Conservation (phyloP, 2,329 filamentous ascomycete genomes). For the Bipolaris bicolor region DNA sequence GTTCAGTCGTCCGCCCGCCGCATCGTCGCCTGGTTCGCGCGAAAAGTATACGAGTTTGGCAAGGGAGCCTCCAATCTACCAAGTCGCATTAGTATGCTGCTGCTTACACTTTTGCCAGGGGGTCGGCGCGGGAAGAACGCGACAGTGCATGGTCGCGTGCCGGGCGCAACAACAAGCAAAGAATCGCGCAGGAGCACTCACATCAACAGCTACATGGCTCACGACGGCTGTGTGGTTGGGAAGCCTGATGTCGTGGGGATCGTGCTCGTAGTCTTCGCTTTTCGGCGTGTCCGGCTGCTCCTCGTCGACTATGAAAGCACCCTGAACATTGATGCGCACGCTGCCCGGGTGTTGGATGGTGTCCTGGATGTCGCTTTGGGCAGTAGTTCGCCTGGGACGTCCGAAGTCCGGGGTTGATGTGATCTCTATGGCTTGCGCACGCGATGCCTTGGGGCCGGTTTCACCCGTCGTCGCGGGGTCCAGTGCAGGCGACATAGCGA, state of each 20-base stretch:
- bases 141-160: constrained; percentile 22
- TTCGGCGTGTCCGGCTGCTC: constrained; percentile 56
- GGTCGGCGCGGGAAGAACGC: background rate
- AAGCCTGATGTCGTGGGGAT: constrained; percentile 92
- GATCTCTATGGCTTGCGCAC: constrained; percentile 25
- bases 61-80: constrained; percentile 89
- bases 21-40: constrained; percentile 77
- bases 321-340: constrained; percentile 94
- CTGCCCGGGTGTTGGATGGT: constrained; percentile 67
- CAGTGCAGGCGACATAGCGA: constrained; percentile 40
- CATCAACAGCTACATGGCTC: constrained; percentile 95
- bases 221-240: constrained; percentile 95
- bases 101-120: background rate
- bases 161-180: constrained; percentile 15
- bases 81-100: constrained; percentile 26
- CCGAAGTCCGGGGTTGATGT: constrained; percentile 24
- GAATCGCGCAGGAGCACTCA: constrained; percentile 56
- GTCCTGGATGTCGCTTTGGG: constrained; percentile 53
- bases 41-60: constrained; percentile 98
- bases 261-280: constrained; percentile 66
- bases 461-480: constrained; percentile 44
- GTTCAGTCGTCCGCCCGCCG: constrained; percentile 87
- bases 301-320: constrained; percentile 94
- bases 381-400: constrained; percentile 38
- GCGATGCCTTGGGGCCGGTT: constrained; percentile 33